Evolutionary conservation across 2,329 filamentous ascomycete species (phyloP), one percentile per base, ranked within the genome.

Genomic region (Lecanicillium sp.): DNA sequence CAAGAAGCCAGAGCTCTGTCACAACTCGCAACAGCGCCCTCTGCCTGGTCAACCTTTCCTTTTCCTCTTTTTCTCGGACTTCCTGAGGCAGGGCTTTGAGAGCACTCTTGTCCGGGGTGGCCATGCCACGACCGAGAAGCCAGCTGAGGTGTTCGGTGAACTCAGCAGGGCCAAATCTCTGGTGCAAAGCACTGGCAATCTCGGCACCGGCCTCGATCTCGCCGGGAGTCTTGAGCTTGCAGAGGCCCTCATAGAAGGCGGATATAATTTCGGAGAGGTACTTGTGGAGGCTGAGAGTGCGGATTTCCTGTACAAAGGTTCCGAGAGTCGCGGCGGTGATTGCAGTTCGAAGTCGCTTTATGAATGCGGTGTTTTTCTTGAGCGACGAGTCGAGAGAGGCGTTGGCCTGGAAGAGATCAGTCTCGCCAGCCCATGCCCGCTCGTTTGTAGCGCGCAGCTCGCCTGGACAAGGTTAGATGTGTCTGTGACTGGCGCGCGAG

Each of bases 311-410:
- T 40, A 95, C 72, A 68, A 97, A 95, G 51, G 89, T 93, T 56
- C 79, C 74, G 47, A 90, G 81, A 48, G 86, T 87, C 49, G 89
- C 76, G 41, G 87, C 72, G 54, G 86, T 90, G 54, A 97, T 84
- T 51, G 89, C 87, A 50, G 91, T 96, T 58, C 91, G 87, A 48
- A 97, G 77, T 61, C 91, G 88, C 70, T 95, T 96, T 63, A 97
- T 97, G 67, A 97, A 96, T 56, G 90, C 90, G 4, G 91, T 97
- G 61, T 97, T 97, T 74, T 96, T 97, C 72, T 95, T 96, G 66
- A 97, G 77, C 44, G 90, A 93, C 44, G 91, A 95, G 67, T 97
- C 91, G 61, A 97, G 84, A 24, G 87, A 86, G 62, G 79, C 78
- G 66, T 81, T 83, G 57, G 93, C 83, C 46, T 80, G 69, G 61